These are phyloP conservation scores for Phytophthora agathidicida DNA, from an alignment of 352 stramenopile species.

Conservation along the genomic window DNA sequence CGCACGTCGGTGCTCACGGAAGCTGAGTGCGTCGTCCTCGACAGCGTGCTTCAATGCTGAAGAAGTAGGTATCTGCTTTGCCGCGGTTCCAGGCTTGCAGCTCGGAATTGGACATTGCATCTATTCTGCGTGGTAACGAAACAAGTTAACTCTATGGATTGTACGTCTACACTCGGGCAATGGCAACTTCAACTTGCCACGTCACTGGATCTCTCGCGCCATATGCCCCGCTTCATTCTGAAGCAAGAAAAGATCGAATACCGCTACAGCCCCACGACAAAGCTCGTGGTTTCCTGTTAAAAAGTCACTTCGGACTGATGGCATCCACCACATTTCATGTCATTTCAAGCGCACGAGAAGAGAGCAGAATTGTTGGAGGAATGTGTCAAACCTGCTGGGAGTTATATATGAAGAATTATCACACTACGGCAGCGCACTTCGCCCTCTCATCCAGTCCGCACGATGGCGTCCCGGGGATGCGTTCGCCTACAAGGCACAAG, in stretches of 20 bases:
- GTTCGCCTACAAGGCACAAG: slow-evolving; percentile 33
- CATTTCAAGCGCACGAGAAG: background rate
- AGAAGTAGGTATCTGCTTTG: background rate
- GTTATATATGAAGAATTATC: slow-evolving; percentile 29
- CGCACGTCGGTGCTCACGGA: slow-evolving; percentile 26
- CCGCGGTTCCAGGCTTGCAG: background rate
- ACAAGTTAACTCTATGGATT: slow-evolving; percentile 15
- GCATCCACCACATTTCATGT: slow-evolving; percentile 19
- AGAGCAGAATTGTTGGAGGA: no score
- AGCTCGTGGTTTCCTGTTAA: background rate
- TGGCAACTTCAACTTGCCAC: background rate
- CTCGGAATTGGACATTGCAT: slow-evolving; percentile 10
- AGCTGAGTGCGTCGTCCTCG: slow-evolving; percentile 34
- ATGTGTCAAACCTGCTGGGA: slow-evolving; percentile 9
- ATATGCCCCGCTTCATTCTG: slow-evolving; percentile 7
- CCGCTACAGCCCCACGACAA: background rate
- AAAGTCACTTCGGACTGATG: slow-evolving; percentile 7
- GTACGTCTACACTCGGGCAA: background rate
- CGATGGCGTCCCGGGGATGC: slow-evolving; percentile 34
- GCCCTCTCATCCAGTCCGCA: slow-evolving; percentile 27
- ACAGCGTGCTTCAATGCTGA: slow-evolving; percentile 25
- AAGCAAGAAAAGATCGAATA: background rate
- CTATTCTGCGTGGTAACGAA: background rate
- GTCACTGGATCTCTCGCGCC: background rate
- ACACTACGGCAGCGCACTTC: background rate